Evolutionary conservation across 768 basidiomycete species (phyloP), one percentile per base, ranked within the genome.

Genomic region (Lyophyllum decastes): DNA sequence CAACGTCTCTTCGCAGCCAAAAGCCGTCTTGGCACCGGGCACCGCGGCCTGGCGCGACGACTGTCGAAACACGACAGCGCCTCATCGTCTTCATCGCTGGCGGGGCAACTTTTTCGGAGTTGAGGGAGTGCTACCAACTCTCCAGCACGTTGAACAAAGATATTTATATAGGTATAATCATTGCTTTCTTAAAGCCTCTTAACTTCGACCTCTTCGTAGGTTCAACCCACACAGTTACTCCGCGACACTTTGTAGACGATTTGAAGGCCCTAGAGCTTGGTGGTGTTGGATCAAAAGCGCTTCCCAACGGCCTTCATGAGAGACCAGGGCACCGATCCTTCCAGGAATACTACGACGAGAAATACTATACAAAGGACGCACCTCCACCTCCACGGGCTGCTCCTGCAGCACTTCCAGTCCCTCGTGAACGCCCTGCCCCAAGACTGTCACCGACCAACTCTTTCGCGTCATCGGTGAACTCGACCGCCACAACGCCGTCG

Each of bases 41-140:
- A 1, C 85, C 85, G 4, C 83, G 81, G 63, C 70, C 84, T 4
- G 81, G 78, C 3, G 78, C 77, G 24, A 69, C 75, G 2, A 68
- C 76, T 21, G 66, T 74, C 30, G 82, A 74, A 77, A 88, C 82
- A 50, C 82, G 85, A 57, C 89, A 93, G 71, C 82, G 96, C 26
- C 66, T 97, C 14, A 79, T 99, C 34, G 83, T 98, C 17, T 98
- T 98, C 72, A 79, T 98, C 22, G 91, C 92, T 14, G 97, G 97
- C 34, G 97, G 97, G 2, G 88, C 95, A 83, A 95, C 97, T 1
- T 95, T 94, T 70, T 96, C 95, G 0, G 97, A 99, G 73, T 89
- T 95, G 72, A 82, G 96, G 58, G 86, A 94, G 66, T 88, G 85
- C 46, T 98, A 98, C 68, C 80, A 87, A 49, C 78, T 96, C 16